Base-by-base conservation (phyloP, 306 rosid species). In the Vigna radiata region DNA sequence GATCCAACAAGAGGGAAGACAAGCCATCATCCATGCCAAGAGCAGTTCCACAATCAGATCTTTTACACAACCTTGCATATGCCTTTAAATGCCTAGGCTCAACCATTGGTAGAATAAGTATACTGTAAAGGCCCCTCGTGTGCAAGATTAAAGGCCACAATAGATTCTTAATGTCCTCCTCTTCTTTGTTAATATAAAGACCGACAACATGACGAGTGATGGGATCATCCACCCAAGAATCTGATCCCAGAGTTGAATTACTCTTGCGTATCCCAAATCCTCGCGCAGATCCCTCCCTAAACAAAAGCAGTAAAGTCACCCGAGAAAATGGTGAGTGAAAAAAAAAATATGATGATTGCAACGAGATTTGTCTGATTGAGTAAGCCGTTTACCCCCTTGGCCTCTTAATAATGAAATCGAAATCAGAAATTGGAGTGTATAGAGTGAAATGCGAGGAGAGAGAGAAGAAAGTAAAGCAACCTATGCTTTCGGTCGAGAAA, bases 191-290 rank as follows among this genome's bases (percentile, higher is more conserved):
- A 41, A 90, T 72, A 71, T 88, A 88, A 68, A 95, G 85, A 46
- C 92, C 86, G 48, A 92, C 79, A 56, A 92, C 79, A 83, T 95
- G 96, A 16, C 94, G 91, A 15, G 94, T 95, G 67, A 92, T 85
- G 33, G 99, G 99, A 82, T 92, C 99, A 83, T 95, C 99, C 60
- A 89, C 89, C 97, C 98, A 95, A 15, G 98, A 92, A 87, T 95
- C 98, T 7, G 91, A 90, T 15, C 98, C 96, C 41, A 82, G 77
- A 78, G 91, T 73, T 23, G 97, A 92, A 63, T 87, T 88, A 56
- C 84, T 85, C 39, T 83, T 72, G 27, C 98, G 97, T 44, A 92
- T 60, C 50, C 97, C 97, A 79, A 87, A 86, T 41, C 99, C 97
- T 8, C 84, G 84, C 16, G 78, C 84, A 85, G 96, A 95, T 53